Base-by-base conservation (phyloP, 108 stramenopile species). In the Cyclotella atomus region DNA sequence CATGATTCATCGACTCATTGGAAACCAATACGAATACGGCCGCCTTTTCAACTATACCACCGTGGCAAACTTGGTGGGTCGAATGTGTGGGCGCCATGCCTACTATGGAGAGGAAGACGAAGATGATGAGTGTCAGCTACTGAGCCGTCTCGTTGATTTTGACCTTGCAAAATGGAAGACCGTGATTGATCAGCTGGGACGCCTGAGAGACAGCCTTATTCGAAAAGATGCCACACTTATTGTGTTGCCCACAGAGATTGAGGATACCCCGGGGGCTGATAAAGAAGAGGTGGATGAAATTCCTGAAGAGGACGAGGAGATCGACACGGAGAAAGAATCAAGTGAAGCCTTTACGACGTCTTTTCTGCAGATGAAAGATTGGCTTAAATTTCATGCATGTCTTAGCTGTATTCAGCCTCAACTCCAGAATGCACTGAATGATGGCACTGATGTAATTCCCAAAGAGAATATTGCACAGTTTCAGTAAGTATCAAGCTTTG, bases 391-490 rank as follows among this genome's bases (percentile, higher is more conserved):
- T 60, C 73, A 82, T 46, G 20, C 49, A 23, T 82, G 81, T 41
- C 65, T 82, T 71, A 82, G 81, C 67, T 56, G 60, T 60, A 49
- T 82, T 1, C 81, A 53, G 45, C 81, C 81, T 36, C 57, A 71
- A 44, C 43, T 82, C 17, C 62, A 75, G 12, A 54, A 70, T 0
- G 70, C 65, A 9, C 54, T 82, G 46, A 55, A 45, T 29, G 49
- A 30, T 12, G 64, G 65, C n/a, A 29, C 23, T 47, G 47, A 29
- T 49, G 67, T 50, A 17, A 75, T 82, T 46, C 60, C 81, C 14
- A 46, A 30, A 6, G 74, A 82, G 47, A 59, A 75, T 43, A 82
- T 75, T 27, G 38, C 66, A 41, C 63, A 73, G 6, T 71, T 82
- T 47, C 23, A 75, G 74, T 75, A 32, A 73, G 79, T 73, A 6